Percentiles rank a stretch among this genome's conserved stretches.
Evolutionary conservation across 2,329 filamentous ascomycete genomes (phyloP).

Genomic region (Pseudogymnoascus sp.): DNA sequence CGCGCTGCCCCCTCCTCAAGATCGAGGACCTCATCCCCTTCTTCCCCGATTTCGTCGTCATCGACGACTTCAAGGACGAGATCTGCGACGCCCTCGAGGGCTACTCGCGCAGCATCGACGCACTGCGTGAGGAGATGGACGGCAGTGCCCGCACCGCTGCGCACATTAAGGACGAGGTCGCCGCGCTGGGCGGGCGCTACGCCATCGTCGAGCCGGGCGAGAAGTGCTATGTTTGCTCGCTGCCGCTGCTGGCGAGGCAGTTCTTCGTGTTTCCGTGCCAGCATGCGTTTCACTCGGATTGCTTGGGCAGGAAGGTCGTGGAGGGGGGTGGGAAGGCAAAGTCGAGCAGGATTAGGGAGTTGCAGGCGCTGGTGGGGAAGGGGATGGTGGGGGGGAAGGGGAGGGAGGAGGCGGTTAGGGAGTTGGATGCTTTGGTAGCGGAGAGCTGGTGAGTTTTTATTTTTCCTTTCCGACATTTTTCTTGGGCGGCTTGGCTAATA

Average conservation of each 20-base stretch:
- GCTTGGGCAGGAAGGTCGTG: conserved; percentile 76
- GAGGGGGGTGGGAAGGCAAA: conserved; percentile 71
- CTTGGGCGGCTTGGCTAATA: conserved; percentile 20
- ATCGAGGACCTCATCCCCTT: conserved; percentile 98
- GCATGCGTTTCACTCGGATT: conserved; percentile 95
- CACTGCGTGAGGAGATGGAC: conserved; percentile 89
- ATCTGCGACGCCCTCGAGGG: conserved; percentile 91
- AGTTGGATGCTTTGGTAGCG: conserved; percentile 87
- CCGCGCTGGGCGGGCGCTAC: conserved; percentile 77
- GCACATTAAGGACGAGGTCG: conserved; percentile 86
- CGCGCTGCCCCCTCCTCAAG: conserved; percentile 70
- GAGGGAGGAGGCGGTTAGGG: conserved; percentile 75
- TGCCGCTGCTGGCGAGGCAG: conserved; percentile 80
- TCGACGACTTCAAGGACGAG: conserved; percentile 98
- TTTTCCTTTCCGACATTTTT: neutral
- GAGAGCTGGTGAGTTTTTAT: conserved; percentile 67
- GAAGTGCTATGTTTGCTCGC: conserved; percentile 78
- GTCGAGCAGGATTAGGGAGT: conserved; percentile 71
- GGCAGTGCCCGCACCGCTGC: conserved; percentile 80
- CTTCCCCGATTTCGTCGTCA: conserved; percentile 97
- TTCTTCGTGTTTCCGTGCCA: conserved; percentile 99
- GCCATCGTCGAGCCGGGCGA: conserved; percentile 96
- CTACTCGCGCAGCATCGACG: conserved; percentile 85
- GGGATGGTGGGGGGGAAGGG: conserved; percentile 62
- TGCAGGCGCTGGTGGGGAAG: conserved; percentile 76